phyloP scores from a whole-genome alignment of 73 alveolate genomes.

The Paramecium sonneborni region DNA sequence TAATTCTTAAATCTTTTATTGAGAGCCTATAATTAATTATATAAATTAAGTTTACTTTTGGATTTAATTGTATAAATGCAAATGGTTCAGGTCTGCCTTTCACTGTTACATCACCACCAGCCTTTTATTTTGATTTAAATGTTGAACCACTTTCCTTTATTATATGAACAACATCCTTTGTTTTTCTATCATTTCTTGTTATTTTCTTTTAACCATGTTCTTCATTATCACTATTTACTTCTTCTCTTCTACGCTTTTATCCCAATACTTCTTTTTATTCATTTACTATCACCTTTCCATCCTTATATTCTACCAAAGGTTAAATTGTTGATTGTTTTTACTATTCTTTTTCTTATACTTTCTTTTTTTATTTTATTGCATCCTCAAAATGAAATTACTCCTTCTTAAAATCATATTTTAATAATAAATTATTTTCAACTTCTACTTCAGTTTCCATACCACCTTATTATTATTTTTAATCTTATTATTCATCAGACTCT shows the following conservation, averaged over 20 bases:
- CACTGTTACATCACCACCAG: constrained; percentile 63
- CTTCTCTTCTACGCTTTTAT: constrained; percentile 61
- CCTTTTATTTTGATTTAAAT: constrained; percentile 51
- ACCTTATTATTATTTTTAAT: not conserved
- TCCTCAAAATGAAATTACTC: constrained; percentile 62
- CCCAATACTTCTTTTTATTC: constrained; percentile 56
- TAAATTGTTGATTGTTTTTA: not conserved
- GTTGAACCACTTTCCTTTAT: constrained; percentile 59
- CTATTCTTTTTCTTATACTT: not conserved
- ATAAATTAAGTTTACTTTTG: constrained; percentile 26
- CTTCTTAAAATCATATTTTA: constrained; percentile 51
- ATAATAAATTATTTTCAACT: constrained; percentile 50
- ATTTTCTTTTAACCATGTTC: constrained; percentile 21
- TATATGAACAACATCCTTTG: constrained; percentile 50
- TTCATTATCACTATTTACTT: constrained; percentile 18
- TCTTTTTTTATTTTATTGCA: constrained; percentile 22
- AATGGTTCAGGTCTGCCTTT: constrained; percentile 69
- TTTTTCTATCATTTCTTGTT: not conserved
- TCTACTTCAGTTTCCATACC: constrained; percentile 46
- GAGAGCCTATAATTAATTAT: constrained; percentile 27
- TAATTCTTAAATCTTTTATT: constrained; percentile 59
- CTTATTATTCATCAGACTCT: not conserved
- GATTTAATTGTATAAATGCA: constrained; percentile 68
- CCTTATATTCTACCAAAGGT: constrained; percentile 53
- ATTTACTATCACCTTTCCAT: constrained; percentile 57